Conservation (phyloP, 169 alveolate genomes). For the Plasmodium cynomolgi region DNA sequence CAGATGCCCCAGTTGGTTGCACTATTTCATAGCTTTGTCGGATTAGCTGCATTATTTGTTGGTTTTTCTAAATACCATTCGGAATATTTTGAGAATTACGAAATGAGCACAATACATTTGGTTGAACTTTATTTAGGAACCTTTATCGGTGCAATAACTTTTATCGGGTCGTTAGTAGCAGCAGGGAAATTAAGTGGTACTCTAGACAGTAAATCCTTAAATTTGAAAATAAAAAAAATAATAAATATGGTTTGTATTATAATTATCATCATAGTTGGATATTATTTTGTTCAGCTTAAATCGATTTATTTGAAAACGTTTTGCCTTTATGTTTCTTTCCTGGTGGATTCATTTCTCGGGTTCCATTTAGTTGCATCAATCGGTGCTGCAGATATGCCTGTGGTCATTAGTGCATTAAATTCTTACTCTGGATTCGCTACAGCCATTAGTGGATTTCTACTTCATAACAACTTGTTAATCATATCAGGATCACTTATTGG, state of each 20-base stretch:
- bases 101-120: constrained; percentile 77
- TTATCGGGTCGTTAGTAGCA: constrained; percentile 95
- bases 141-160: constrained; percentile 93
- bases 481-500: constrained; percentile 96
- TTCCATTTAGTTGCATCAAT: constrained; percentile 91
- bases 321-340: constrained; percentile 76
- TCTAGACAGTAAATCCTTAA: constrained; percentile 85
- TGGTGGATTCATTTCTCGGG: constrained; percentile 86
- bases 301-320: constrained; percentile 67
- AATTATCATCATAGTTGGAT: constrained; percentile 78
- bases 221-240: constrained; percentile 85
- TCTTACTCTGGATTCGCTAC: constrained; percentile 96
- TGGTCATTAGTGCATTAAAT: constrained; percentile 93
- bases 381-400: constrained; percentile 97
- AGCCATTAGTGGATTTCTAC: constrained; percentile 93
- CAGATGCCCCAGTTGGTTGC: constrained; percentile 95
- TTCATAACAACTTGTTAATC: constrained; percentile 90
- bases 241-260: constrained; percentile 77
- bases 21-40: constrained; percentile 95
- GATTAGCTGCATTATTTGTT: constrained; percentile 94
- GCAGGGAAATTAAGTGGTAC: constrained; percentile 93
- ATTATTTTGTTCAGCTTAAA: constrained; percentile 50
- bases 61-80: constrained; percentile 85
- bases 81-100: constrained; percentile 61
- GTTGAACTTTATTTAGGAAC: constrained; percentile 87